Percentiles rank a stretch among this genome's conserved stretches.
phyloP scores from a whole-genome alignment of 2,329 filamentous ascomycete species.

The Beauveria caledonica region DNA sequence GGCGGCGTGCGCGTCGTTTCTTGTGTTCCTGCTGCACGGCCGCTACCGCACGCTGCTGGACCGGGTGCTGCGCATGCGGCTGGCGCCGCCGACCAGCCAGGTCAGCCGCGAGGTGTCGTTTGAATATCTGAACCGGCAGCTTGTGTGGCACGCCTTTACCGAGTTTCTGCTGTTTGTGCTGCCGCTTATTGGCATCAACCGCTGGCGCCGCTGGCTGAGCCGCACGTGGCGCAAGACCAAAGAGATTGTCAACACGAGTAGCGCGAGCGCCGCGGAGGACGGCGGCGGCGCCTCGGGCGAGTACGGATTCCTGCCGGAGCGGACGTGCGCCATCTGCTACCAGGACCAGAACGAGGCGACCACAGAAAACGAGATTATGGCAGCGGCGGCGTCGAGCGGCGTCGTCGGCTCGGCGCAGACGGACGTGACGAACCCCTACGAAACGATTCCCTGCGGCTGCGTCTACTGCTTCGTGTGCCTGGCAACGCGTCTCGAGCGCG shows the following conservation, averaged over 20 bases:
- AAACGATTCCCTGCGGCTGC: constrained; percentile 80
- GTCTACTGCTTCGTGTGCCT: constrained; percentile 95
- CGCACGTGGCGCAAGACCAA: constrained; percentile 79
- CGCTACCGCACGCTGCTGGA: constrained; percentile 87
- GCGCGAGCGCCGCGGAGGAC: constrained; percentile 28
- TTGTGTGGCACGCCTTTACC: constrained; percentile 99
- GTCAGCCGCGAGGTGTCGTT: constrained; percentile 90
- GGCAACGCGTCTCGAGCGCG: constrained; percentile 79
- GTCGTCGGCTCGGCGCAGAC: constrained; percentile 83
- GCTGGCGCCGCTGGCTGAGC: constrained; percentile 85
- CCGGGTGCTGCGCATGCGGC: constrained; percentile 70
- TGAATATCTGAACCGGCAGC: constrained; percentile 92
- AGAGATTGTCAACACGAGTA: constrained; percentile 46
- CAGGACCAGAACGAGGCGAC: constrained; percentile 77
- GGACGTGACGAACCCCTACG: constrained; percentile 94
- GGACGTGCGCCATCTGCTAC: constrained; percentile 96
- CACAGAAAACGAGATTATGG: constrained; percentile 68
- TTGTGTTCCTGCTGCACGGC: constrained; percentile 85
- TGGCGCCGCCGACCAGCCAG: constrained; percentile 77
- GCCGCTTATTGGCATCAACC: constrained; percentile 89
- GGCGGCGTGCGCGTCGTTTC: constrained; percentile 75
- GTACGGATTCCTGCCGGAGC: constrained; percentile 76
- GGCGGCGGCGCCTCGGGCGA: constrained; percentile 57
- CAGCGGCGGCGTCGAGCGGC: constrained; percentile 61
- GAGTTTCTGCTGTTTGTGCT: constrained; percentile 96